Percentiles rank a stretch among this genome's conserved stretches.
Evolutionary conservation across 176 grass and related monocot genomes (phyloP).

Genomic region (Chrysopogon serrulatus): DNA sequence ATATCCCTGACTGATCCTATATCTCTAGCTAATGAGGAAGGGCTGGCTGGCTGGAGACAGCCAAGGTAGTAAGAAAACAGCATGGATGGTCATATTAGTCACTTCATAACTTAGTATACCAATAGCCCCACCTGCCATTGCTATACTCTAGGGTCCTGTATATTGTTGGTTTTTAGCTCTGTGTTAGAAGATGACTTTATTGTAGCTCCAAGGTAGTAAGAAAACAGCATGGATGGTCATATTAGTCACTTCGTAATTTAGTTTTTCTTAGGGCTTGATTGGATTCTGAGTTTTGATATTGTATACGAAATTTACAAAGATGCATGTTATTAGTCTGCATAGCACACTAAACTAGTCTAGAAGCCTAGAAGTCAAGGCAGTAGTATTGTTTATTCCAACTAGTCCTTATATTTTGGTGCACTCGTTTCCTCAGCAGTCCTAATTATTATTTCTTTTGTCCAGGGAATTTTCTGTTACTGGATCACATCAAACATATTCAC

Average conservation of each 20-base stretch:
- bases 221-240: background rate
- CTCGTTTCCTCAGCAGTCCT: background rate
- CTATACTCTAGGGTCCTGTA: background rate
- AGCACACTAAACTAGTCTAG: background rate
- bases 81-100: too few relatives aligned
- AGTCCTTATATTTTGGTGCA: background rate
- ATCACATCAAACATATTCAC: constrained; percentile 88
- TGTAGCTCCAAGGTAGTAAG: background rate
- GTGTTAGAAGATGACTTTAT: background rate
- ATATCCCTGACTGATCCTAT: background rate
- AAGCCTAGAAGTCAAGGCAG: background rate
- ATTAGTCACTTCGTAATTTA: background rate
- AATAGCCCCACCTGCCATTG: too few relatives aligned
- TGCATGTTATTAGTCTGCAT: background rate
- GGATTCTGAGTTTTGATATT: background rate
- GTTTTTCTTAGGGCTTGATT: background rate
- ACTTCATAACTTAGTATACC: too few relatives aligned
- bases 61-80: too few relatives aligned
- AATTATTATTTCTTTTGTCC: background rate
- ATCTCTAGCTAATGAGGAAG: background rate
- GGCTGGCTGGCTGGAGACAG: background rate
- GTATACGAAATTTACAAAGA: background rate
- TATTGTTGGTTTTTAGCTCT: background rate
- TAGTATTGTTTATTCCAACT: background rate
- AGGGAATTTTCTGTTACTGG: constrained; percentile 97